Evolutionary conservation across 2,329 filamentous ascomycete species (phyloP).

Genomic region (Monosporascus sp.): DNA sequence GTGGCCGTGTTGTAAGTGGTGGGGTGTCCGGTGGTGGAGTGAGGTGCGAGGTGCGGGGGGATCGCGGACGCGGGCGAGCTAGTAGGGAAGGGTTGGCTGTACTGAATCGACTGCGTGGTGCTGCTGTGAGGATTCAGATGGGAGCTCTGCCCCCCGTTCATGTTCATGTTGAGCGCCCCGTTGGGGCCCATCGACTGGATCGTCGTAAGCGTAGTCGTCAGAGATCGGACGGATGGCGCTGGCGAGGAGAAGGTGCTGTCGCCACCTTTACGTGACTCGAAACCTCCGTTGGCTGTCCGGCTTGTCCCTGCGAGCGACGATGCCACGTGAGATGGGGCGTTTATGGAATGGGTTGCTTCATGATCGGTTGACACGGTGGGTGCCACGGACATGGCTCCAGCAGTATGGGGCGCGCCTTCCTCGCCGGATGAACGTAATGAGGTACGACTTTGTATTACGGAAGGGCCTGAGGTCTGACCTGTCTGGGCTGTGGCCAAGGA

Average conservation of each 20-base stretch:
- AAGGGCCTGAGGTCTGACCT: constrained; percentile 43
- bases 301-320: constrained; percentile 68
- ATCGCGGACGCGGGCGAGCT: constrained; percentile 65
- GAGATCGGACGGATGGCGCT: constrained; percentile 71
- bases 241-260: constrained; percentile 78
- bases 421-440: constrained; percentile 59
- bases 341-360: constrained; percentile 68
- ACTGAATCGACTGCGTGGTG: constrained; percentile 49
- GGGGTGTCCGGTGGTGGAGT: constrained; percentile 40
- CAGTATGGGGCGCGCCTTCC: constrained; percentile 50
- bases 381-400: constrained; percentile 66
- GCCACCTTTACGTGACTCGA: constrained; percentile 64
- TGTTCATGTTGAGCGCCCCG: constrained; percentile 30
- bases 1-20: constrained; percentile 73
- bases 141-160: constrained; percentile 33
- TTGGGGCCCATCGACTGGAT: constrained; percentile 70
- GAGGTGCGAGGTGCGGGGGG: constrained; percentile 60
- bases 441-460: constrained; percentile 50
- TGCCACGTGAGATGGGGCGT: constrained; percentile 66
- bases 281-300: constrained; percentile 59
- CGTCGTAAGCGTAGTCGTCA: constrained; percentile 79
- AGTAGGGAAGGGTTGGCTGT: constrained; percentile 60
- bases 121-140: constrained; percentile 30
- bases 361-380: constrained; percentile 80
- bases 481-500: constrained; percentile 54